Base-by-base conservation (phyloP, 2,329 filamentous ascomycete genomes). In the Aquanectria penicillioides region DNA sequence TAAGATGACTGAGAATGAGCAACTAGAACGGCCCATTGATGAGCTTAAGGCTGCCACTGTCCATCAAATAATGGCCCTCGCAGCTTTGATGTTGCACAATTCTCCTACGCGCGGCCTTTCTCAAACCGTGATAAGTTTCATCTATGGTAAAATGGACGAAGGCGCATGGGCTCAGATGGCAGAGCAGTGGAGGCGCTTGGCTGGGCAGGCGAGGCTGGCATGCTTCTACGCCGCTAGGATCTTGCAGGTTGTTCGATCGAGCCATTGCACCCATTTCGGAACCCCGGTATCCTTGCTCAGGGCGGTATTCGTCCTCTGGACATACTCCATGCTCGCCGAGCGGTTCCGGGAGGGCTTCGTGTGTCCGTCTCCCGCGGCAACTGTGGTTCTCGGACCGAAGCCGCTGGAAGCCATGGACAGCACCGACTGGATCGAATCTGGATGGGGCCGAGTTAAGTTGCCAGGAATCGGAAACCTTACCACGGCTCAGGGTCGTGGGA, bases 201-300 rank as follows among this genome's bases (percentile, higher is more conserved):
- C 50, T 7, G 28, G 49, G 2, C 57, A 62, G 36, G 57, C 57
- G 22, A 57, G 59, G 13, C 28, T 62, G 1, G 59, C 50, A 10
- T 62, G 59, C 25, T 60, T 61, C 25, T 52, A 60, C n/a, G 59
- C 51, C 1, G 18, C 59, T 4, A 29, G 59, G 2, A 56, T 62
- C 10, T 26, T 62, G 2, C 44, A 62, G 1, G 20, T 41, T 0
- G 56, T 62, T 2, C 56, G 50, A 1, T 60, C 50, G 2, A 59
- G 49, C 25, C 38, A 59, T 11, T 57, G 44, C 17, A 50, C 50
- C 13, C 25, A 62, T 17, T 62, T 62, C 12, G 56, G 59, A 5
- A 48, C 44, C 2, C 44, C 44, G 1, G 25, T 48, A 17, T n/a
- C 20, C 2, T 15, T 48, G 3, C 28, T 48, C 18, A 17, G 29